phyloP scores from a whole-genome alignment of 345 rosid species.

The Xanthoceras sorbifolium region DNA sequence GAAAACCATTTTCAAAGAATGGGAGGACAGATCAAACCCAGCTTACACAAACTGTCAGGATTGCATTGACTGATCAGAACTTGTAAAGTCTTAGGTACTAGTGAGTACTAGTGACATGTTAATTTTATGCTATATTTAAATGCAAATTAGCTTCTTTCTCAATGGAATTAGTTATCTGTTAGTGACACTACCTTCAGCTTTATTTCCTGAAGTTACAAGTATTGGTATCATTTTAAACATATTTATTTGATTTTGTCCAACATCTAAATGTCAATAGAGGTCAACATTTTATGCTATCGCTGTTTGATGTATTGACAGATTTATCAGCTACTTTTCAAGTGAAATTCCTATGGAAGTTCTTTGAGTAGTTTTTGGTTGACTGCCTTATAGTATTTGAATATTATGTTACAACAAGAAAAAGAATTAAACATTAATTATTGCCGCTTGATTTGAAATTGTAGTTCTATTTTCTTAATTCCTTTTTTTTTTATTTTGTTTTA shows the following conservation, averaged over 20 bases:
- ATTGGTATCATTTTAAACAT: background rate
- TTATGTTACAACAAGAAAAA: no score
- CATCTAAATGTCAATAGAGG: background rate
- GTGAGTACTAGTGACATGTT: background rate
- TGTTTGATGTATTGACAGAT: constrained; percentile 3
- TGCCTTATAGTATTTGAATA: background rate
- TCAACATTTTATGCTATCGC: background rate
- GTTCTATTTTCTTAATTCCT: no score
- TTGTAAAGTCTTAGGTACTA: background rate
- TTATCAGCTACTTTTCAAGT: background rate
- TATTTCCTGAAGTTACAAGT: background rate
- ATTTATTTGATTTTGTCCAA: background rate
- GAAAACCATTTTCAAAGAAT: no score
- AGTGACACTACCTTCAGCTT: background rate
- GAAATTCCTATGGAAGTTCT: constrained; percentile 2
- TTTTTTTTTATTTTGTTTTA: no score
- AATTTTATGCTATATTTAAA: background rate
- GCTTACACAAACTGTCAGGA: no score
- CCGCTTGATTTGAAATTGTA: no score
- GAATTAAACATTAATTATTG: no score
- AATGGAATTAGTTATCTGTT: background rate
- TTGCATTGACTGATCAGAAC: background rate
- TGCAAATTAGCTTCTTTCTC: background rate
- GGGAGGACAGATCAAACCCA: no score
- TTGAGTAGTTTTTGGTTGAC: background rate